These are phyloP conservation scores for Syzygium aqueum DNA, from an alignment of 345 rosid species.

Conservation along the genomic window DNA sequence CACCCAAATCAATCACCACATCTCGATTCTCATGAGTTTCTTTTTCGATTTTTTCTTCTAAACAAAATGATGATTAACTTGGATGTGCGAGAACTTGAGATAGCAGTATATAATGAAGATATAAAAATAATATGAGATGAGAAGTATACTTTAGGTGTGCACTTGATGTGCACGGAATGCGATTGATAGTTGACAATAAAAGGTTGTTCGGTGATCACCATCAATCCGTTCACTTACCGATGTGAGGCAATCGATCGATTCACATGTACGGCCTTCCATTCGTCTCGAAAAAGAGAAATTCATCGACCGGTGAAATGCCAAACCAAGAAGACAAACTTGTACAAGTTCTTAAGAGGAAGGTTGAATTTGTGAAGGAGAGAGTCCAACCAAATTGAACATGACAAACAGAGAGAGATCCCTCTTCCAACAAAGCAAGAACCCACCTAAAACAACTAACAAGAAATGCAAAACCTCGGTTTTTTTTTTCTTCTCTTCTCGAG, in stretches of 20 bases:
- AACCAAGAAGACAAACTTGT: slow-evolving; percentile 1
- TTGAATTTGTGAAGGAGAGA: neutral
- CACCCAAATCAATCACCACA: neutral
- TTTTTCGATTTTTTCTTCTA: too few relatives aligned
- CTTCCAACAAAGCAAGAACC: neutral
- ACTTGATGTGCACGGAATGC: slow-evolving; percentile 36
- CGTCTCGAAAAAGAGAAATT: neutral
- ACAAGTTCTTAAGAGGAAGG: neutral
- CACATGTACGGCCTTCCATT: too few relatives aligned
- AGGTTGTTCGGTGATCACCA: slow-evolving; percentile 48
- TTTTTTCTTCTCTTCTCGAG: slow-evolving; percentile 8
- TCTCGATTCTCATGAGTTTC: neutral
- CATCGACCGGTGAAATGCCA: neutral
- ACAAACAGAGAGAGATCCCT: neutral
- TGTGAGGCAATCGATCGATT: too few relatives aligned
- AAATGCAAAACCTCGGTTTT: slow-evolving; percentile 40
- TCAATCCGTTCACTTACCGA: too few relatives aligned
- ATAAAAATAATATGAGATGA: too few relatives aligned
- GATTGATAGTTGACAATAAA: slow-evolving; percentile 70
- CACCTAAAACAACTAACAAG: slow-evolving; percentile 84
- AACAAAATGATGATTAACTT: too few relatives aligned
- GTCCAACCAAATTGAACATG: neutral
- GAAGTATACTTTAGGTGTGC: too few relatives aligned
- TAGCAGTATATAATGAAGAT: too few relatives aligned
- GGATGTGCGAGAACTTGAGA: too few relatives aligned